These are phyloP conservation scores for Phytophthora pluvialis DNA, from an alignment of 352 stramenopile genomes.

Conservation along the genomic window DNA sequence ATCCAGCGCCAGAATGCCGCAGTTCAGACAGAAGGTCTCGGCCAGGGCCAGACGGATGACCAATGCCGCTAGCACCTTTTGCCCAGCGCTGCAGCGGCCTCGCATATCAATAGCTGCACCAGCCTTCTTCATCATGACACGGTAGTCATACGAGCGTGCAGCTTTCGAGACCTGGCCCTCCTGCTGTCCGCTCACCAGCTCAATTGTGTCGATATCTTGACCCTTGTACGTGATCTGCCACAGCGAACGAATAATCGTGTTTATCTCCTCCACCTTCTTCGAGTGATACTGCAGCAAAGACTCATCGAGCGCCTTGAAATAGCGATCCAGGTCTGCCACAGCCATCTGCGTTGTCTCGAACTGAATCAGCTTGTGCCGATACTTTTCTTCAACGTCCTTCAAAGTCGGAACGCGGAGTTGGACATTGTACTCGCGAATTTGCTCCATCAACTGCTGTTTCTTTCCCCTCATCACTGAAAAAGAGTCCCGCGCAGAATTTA, in stretches of 20 bases:
- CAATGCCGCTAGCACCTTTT: constrained; percentile 96
- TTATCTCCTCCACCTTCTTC: constrained; percentile 99
- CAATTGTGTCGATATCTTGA: constrained; percentile 99
- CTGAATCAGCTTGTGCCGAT: constrained; percentile 95
- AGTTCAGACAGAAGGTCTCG: constrained; percentile 99
- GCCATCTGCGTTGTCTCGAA: constrained; percentile 96
- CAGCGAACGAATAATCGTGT: constrained; percentile 98
- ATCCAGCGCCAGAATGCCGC: constrained; percentile 98
- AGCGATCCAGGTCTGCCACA: constrained; percentile 97
- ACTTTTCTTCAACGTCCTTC: constrained; percentile 94
- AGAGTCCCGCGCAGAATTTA: constrained; percentile 41
- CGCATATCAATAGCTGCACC: constrained; percentile 98
- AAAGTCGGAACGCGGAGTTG: constrained; percentile 78
- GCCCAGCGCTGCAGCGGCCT: constrained; percentile 97
- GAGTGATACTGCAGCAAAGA: constrained; percentile 97
- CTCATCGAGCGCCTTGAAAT: constrained; percentile 96
- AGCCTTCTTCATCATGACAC: constrained; percentile 99
- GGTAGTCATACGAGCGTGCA: constrained; percentile 97
- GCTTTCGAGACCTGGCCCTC: constrained; percentile 59
- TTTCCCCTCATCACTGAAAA: constrained; percentile 54
- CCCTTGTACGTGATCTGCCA: constrained; percentile 99
- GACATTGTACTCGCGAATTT: constrained; percentile 70
- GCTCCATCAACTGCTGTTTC: constrained; percentile 56
- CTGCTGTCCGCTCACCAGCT: constrained; percentile 96
- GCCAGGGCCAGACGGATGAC: constrained; percentile 98